Evolutionary conservation across 202 grass and related monocot genomes (phyloP), one percentile per base, ranked within the genome.

Genomic region (Schoenoplectus triqueter): DNA sequence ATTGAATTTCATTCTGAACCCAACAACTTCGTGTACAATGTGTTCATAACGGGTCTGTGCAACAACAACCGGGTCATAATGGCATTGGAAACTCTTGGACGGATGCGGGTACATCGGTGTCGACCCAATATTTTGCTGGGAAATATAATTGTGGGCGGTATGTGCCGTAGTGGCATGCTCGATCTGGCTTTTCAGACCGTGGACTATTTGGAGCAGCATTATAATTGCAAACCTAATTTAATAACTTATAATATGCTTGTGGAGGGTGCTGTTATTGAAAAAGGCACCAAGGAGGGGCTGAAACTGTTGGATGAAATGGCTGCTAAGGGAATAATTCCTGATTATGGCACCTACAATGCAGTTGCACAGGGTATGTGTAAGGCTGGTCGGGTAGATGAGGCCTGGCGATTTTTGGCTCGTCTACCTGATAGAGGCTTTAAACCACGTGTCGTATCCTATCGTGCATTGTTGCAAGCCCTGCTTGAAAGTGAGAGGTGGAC

Each of bases 221-320:
- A 89, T 70, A 48, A 67, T 17, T 85, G 82, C 76, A 72, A 48
- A 19, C 87, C 87, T 10, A 85, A 83, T 20, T 67, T 89, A 31
- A 80, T 89, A 66, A 89, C 87, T 15, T 89, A 85, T 71, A 85
- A 65, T 41, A 85, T 66, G n/a, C 83, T 89, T 61, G 80, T 89
- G 18, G 83, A 89, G 13, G 83, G 75, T 14, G 56, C 75, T 11
- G 20, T 89, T 69, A 48, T 85, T 51, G 72, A 81, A 46, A 80
- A 57, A 52, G 87, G 87, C 51, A 74, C 80, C 10, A 64, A 15
- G 17, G 71, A 89, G 62, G 87, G 56, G 0, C 55, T 89, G 66
- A 56, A 47, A 55, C 50, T 89, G 31, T 66, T 85, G 76, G 87
- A 89, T 39, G 82, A 89, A 72, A 89, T 89, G 82, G 75, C 65